Evolutionary conservation across 257 asterid genomes (phyloP), one percentile per base, ranked within the genome.

Genomic region (Cinchona pubescens): DNA sequence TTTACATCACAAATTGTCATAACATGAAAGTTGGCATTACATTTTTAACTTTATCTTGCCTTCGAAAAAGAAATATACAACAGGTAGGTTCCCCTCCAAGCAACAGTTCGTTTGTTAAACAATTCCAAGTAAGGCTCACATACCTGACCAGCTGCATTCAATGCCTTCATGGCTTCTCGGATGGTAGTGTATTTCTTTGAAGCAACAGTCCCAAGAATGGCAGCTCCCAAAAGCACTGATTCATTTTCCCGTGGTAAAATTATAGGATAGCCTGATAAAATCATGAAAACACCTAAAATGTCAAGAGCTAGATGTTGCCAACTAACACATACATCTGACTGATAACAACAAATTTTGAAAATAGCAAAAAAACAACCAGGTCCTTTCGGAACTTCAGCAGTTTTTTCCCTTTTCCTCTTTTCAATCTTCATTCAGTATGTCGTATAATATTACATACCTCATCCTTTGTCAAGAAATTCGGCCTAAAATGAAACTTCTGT

Each of bases 131-230:
- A 34, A 71, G 15, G 64, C 35, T 48, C 73, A 34, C 82, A 5
- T 84, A 93, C 98, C 94, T 89, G 87, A 63, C 99, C 99, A 75
- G 98, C 88, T 75, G 98, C 97, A 76, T 88, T 95, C 58, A 95
- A 79, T 58, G 96, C 91, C 83, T 81, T 89, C 99, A 92, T 95
- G 83, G 98, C 99, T 32, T 92, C 92, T 67, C 83, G 85, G 32
- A 92, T 74, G 0, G 92, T 86, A 76, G 79, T 70, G 80, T 91
- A 89, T 58, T 85, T 88, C 89, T 92, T 90, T 29, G 99, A 88
- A 76, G 99, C 99, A 80, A 95, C 98, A 75, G 97, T 92, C 79
- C 99, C 99, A 79, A 92, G 92, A 81, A 92, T 95, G 71, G 99
- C 93, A 85, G 99, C 97, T 76, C 99, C 99, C 79, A 95, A 69